A percentile compares a stretch with the other conserved stretches of the same genome.
Evolutionary conservation across 345 rosid species (phyloP).

Genomic region (Salix caprea): DNA sequence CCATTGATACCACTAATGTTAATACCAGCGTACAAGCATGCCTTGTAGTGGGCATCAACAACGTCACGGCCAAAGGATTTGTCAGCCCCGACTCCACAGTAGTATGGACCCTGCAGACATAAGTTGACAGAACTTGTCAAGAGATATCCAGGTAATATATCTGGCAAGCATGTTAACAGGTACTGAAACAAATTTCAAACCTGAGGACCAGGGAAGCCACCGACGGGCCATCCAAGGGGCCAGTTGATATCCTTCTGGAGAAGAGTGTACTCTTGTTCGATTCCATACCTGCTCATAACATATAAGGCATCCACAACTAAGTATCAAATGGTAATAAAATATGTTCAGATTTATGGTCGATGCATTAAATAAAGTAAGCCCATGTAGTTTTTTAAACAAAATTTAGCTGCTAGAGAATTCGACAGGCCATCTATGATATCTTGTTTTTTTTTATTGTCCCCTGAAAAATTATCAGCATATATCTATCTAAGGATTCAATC

Average conservation of each 20-base stretch:
- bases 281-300: constrained; percentile 51
- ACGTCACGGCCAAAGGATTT: constrained; percentile 79
- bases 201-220: constrained; percentile 82
- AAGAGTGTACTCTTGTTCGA: constrained; percentile 78
- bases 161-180: neutral
- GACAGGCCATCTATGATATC: too few relatives aligned
- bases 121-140: neutral
- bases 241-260: constrained; percentile 56
- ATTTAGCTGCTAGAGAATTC: neutral
- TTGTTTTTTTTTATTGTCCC: too few relatives aligned
- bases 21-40: constrained; percentile 77
- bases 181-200: constrained; percentile 11
- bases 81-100: constrained; percentile 79
- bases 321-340: neutral
- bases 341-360: neutral
- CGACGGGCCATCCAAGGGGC: constrained; percentile 78
- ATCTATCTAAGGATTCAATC: neutral
- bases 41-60: constrained; percentile 76
- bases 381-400: too few relatives aligned
- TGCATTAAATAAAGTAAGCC: too few relatives aligned
- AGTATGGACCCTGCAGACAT: constrained; percentile 64
- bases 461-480: too few relatives aligned
- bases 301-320: neutral
- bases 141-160: neutral
- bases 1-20: constrained; percentile 75